Evolutionary conservation across 805 yeast species (phyloP).

Genomic region (Yamadazyma takamatsuzukensis): DNA sequence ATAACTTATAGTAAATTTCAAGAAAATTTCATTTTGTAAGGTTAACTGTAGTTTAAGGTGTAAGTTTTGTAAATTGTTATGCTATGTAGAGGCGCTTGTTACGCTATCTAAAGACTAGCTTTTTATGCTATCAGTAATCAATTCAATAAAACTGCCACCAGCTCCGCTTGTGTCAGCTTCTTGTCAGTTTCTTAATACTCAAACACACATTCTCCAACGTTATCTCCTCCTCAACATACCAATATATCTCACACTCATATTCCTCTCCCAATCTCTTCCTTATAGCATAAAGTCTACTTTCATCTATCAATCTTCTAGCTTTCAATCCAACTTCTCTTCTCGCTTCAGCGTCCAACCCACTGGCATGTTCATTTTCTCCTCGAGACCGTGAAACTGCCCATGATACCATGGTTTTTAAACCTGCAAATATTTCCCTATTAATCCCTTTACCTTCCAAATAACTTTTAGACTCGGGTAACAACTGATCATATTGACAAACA

Average conservation of each 20-base stretch:
- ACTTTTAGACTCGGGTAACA: slow-evolving; percentile 45
- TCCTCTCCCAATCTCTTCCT: slow-evolving; percentile 23
- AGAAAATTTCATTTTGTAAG: too few relatives aligned
- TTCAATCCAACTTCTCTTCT: slow-evolving; percentile 60
- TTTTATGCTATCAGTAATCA: too few relatives aligned
- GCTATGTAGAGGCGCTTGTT: too few relatives aligned
- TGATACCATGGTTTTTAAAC: slow-evolving; percentile 63
- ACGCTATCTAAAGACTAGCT: too few relatives aligned
- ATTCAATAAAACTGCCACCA: too few relatives aligned
- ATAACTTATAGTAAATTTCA: too few relatives aligned
- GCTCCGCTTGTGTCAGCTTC: slow-evolving; percentile 1
- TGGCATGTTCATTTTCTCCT: neutral
- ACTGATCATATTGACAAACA: slow-evolving; percentile 60
- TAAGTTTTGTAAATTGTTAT: too few relatives aligned
- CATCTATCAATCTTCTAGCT: slow-evolving; percentile 74
- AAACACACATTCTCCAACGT: slow-evolving; percentile 73
- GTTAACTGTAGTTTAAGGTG: too few relatives aligned
- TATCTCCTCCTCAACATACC: slow-evolving; percentile 53
- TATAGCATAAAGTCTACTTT: slow-evolving; percentile 58
- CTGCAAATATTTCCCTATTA: slow-evolving; percentile 34
- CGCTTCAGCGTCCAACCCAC: slow-evolving; percentile 26
- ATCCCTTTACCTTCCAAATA: slow-evolving; percentile 36
- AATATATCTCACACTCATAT: slow-evolving; percentile 47
- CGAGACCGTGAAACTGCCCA: slow-evolving; percentile 69
- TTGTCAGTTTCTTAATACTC: slow-evolving; percentile 9